Base-by-base conservation (phyloP, 208 protist species). In the Acanthamoeba sp. region DNA sequence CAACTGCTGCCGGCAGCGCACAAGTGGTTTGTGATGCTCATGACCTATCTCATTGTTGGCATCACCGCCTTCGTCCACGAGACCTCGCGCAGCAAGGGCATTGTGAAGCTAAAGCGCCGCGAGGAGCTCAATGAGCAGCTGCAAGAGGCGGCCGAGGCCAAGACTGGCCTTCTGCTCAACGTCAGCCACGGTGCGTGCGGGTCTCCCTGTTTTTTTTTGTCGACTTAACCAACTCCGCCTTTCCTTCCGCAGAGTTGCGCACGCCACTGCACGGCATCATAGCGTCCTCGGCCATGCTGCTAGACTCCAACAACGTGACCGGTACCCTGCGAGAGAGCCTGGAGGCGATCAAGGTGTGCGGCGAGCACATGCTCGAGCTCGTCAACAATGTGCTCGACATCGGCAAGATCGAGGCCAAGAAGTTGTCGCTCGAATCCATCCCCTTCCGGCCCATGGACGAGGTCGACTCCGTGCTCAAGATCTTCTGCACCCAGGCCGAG, bases 181-280 rank as follows among this genome's bases (percentile, higher is more conserved):
- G 59, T 93, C 32, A 93, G 89, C 48, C 89, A 93, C 48, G 89
- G 85, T 89, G 20, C 29, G 34, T 38, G 64, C 32, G 24, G 29
- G 20, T 38, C 6, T 38, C 0, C 10, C 20, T 12, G 27, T 32
- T 71, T n/a, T 71, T 34, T 3, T 36, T 71, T 12, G 12, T 12
- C 32, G 18, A 36, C 24, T 71, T 12, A 24, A 20, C 50, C 50
- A 22, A 14, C 50, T 69, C 59, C 29, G 14, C 18, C 22, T 5
- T 55, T 84, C 42, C 40, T 59, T 34, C 22, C 20, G n/a, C 4
- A 91, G 85, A 93, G 29, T 36, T 93, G 14, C 89, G 89, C 9
- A 93, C 89, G 22, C 89, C 89, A n/a, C 40, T 93, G n/a, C 89
- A 93, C 34, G 89, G 89, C 7, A 93, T 93, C 64, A 80, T 93